Evolutionary conservation across 2,329 filamentous ascomycete species (phyloP).

Genomic region (Didymella exigua): DNA sequence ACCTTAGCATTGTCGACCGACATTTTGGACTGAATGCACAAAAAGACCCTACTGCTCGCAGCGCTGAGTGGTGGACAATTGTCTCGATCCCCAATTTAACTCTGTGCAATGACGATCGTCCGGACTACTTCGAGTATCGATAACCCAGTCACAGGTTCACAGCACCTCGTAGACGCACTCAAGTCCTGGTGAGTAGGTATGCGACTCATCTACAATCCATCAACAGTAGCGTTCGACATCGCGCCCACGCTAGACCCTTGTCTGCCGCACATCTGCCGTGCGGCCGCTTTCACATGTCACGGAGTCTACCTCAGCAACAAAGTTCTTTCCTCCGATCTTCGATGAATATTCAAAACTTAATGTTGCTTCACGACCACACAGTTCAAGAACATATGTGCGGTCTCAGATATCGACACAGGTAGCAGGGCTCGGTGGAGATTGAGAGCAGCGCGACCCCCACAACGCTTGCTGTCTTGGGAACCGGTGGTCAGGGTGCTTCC

Average conservation of each 20-base stretch:
- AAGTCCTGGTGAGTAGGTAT: constrained; percentile 3
- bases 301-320: not conserved
- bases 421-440: constrained; percentile 5
- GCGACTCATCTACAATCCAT: constrained; percentile 16
- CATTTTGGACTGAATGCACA: not conserved
- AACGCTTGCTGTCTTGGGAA: constrained; percentile 26
- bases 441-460: constrained; percentile 14
- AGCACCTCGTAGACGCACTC: not conserved
- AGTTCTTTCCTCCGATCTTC: not conserved
- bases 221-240: constrained; percentile 19
- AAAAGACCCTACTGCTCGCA: not conserved
- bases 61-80: constrained; percentile 8
- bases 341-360: not conserved
- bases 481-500: constrained; percentile 23
- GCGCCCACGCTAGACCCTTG: constrained; percentile 23
- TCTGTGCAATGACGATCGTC: not conserved
- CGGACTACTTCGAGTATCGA: not conserved
- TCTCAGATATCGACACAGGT: not conserved
- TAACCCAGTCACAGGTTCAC: not conserved
- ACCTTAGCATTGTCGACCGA: not conserved
- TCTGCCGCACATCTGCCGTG: constrained; percentile 13
- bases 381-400: not conserved
- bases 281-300: constrained; percentile 24
- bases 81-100: not conserved
- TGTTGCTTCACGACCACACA: not conserved